Conservation (phyloP, 176 grass and related monocot genomes). For the Avena atlantica region DNA sequence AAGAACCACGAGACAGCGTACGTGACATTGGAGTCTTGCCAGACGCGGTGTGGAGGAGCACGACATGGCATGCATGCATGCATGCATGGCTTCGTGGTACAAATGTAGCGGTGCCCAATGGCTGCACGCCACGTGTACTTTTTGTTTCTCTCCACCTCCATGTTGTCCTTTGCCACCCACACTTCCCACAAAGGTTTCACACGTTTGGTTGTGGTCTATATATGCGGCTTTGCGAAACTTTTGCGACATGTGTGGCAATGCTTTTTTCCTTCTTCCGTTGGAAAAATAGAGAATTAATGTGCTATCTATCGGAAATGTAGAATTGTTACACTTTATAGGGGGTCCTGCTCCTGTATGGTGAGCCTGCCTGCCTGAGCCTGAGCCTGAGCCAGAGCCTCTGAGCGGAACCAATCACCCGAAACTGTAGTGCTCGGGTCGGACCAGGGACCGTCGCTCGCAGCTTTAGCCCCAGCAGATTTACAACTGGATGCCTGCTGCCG, state of each 20-base stretch:
- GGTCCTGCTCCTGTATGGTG: slow-evolving; percentile 1
- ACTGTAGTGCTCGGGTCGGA: slow-evolving; percentile 41
- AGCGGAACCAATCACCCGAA: slow-evolving; percentile 37
- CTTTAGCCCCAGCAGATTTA: slow-evolving; percentile 42
- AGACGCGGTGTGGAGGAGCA: slow-evolving; percentile 23
- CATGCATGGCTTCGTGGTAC: slow-evolving; percentile 41
- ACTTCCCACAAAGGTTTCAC: not conserved
- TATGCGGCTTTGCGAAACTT: too few relatives aligned
- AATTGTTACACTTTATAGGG: not conserved
- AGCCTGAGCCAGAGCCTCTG: not conserved
- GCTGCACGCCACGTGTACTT: slow-evolving; percentile 1
- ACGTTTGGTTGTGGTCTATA: not conserved
- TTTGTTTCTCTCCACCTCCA: not conserved
- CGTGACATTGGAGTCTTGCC: too few relatives aligned
- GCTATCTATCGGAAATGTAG: not conserved
- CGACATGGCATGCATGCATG: not conserved
- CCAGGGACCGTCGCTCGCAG: slow-evolving; percentile 35
- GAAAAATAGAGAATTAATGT: not conserved
- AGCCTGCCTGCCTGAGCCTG: not conserved
- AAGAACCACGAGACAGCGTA: too few relatives aligned
- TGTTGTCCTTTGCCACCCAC: slow-evolving; percentile 5
- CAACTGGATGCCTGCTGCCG: slow-evolving; percentile 41
- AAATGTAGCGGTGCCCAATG: slow-evolving; percentile 38
- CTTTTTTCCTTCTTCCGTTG: not conserved
- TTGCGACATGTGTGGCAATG: slow-evolving; percentile 2